Evolutionary conservation across 176 grass and related monocot genomes (phyloP).

Genomic region (Phoenix roebelenii): DNA sequence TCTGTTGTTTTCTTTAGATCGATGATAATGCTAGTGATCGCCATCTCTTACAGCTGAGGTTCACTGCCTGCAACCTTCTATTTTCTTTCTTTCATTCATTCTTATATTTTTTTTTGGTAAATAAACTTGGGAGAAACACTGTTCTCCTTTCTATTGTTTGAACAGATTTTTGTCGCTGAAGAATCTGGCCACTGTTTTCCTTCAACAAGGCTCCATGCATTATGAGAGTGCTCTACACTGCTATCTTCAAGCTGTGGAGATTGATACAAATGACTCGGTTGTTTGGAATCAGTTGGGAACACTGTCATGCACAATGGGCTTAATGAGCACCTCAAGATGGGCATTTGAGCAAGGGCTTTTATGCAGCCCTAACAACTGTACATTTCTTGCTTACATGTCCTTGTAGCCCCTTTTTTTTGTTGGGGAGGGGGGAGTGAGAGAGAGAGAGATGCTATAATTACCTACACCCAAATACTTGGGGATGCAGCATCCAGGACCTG

Average conservation of each 20-base stretch:
- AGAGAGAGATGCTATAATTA: no score
- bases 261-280: conserved; percentile 88
- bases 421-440: background rate
- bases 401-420: background rate
- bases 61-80: conserved; percentile 10
- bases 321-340: conserved; percentile 77
- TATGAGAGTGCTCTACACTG: conserved; percentile 83
- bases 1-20: conserved; percentile 30
- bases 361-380: conserved; percentile 96
- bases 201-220: conserved; percentile 55
- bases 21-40: conserved; percentile 64
- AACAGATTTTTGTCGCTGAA: conserved; percentile 83
- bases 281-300: conserved; percentile 94
- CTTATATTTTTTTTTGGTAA: background rate
- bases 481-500: no score
- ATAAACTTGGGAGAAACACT: background rate
- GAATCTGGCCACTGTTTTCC: conserved; percentile 87
- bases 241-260: conserved; percentile 88
- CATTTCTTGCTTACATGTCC: no score
- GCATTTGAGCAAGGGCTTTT: conserved; percentile 91
- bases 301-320: conserved; percentile 81
- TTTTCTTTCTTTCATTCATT: background rate
- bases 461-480: no score
- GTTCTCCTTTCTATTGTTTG: background rate
- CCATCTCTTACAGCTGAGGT: conserved; percentile 87